Evolutionary conservation across 345 rosid species (phyloP), one percentile per base, ranked within the genome.

Genomic region (Hibiscus tridactylites): DNA sequence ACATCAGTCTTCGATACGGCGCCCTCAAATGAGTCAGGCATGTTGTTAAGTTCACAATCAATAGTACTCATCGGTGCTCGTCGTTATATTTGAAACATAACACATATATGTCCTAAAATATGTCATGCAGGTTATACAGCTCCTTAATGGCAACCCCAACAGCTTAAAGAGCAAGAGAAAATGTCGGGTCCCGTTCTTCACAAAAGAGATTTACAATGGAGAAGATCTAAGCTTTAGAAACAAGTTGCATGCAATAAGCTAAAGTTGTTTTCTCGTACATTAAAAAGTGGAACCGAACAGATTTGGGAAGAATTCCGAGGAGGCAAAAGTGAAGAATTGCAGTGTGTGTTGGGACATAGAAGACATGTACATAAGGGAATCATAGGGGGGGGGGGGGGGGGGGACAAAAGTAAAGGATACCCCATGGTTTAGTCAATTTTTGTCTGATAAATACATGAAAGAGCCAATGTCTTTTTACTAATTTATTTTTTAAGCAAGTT

Each of bases 1-100:
- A 60, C 91, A 88, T 24, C 88, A 83, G 58, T 88, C 97, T 37
- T 87, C 99, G 12, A 75, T 90, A 28, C 84, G 88, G 28, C 85
- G 99, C 53, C 99, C 99, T 62, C 81, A 71, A 56, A 92, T 92
- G 90, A 83, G 73, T 62, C 93, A 90, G 97, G 99, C 83, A 81
- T 29, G 70, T 31, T 4, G 1, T 26, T 35, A 56, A 9, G 21
- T 15, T 67, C 42, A 5, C 7, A n/a, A 37, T 63, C 21, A n/a
- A n/a, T n/a, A n/a, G n/a, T n/a, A n/a, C n/a, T n/a, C n/a, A n/a
- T n/a, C n/a, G n/a, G n/a, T n/a, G n/a, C n/a, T n/a, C n/a, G n/a
- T n/a, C n/a, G n/a, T n/a, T n/a, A n/a, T n/a, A n/a, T n/a, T n/a
- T n/a, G 33, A 31, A 31, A 31, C 33, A 31, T 31, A 31, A 31